Conservation (phyloP, 345 rosid species). For the Rubroshorea leprosula region DNA sequence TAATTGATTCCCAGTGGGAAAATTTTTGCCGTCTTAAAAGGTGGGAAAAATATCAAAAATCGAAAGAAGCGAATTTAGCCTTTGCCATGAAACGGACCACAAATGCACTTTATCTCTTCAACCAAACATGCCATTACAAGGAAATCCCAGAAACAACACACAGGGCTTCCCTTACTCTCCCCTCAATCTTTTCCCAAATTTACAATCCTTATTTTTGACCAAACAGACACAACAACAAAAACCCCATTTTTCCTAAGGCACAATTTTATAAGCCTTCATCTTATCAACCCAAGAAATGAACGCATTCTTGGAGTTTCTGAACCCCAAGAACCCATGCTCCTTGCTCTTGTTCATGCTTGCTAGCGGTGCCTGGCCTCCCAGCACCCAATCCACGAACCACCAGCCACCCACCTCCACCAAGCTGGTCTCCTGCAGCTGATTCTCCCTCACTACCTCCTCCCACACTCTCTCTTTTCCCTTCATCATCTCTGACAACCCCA, state of each 20-base stretch:
- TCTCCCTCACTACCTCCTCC: slow-evolving; percentile 72
- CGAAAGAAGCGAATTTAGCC: too few species aligned
- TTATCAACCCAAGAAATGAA: slow-evolving; percentile 70
- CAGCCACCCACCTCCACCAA: slow-evolving; percentile 56
- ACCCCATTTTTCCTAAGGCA: slow-evolving; percentile 35
- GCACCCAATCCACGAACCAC: slow-evolving; percentile 55
- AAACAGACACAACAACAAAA: background rate
- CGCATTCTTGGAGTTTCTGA: slow-evolving; percentile 75
- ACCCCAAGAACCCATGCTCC: slow-evolving; percentile 83
- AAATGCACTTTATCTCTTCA: too few species aligned
- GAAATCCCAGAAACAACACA: background rate
- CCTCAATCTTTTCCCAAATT: background rate
- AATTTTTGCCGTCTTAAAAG: too few species aligned
- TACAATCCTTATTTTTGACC: background rate
- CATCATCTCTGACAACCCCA: slow-evolving; percentile 55
- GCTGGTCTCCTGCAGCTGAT: slow-evolving; percentile 42
- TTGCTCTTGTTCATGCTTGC: slow-evolving; percentile 76
- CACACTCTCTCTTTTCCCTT: slow-evolving; percentile 60
- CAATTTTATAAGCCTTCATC: slow-evolving; percentile 63
- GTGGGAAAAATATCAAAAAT: too few species aligned
- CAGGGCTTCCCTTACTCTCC: background rate
- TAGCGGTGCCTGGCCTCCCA: slow-evolving; percentile 18
- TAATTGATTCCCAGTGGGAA: too few species aligned
- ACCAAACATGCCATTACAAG: too few species aligned
- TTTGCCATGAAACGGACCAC: too few species aligned